phyloP scores from a whole-genome alignment of 139 green algal species.

The Chlamydomonas asymmetrica region DNA sequence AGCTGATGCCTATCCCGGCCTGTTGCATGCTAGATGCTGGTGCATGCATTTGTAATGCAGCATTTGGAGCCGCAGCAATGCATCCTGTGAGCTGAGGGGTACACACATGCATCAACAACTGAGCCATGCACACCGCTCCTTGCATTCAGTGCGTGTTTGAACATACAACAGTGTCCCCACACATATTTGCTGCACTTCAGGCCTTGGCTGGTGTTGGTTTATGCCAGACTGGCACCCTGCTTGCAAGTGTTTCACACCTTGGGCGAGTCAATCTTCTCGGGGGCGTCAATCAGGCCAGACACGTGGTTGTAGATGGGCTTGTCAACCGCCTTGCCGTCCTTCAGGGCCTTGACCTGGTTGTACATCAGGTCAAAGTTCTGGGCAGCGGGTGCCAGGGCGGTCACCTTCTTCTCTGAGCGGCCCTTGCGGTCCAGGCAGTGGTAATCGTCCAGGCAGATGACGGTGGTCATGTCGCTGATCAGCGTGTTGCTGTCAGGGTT shows the following conservation, averaged over 20 bases:
- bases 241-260: constrained; percentile 57
- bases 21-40: too few relatives aligned
- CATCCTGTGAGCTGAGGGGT: too few relatives aligned
- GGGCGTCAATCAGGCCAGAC: constrained; percentile 90
- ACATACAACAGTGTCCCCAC: too few relatives aligned
- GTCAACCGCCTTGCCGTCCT: constrained; percentile 94
- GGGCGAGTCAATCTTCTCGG: constrained; percentile 89
- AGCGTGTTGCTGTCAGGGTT: constrained; percentile 99
- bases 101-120: too few relatives aligned
- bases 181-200: too few relatives aligned
- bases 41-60: too few relatives aligned
- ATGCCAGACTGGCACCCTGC: background rate
- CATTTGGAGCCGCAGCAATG: too few relatives aligned
- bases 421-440: constrained; percentile 94
- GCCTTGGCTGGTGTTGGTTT: background rate
- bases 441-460: constrained; percentile 99
- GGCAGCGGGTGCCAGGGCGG: constrained; percentile 89
- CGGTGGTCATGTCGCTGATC: constrained; percentile 97
- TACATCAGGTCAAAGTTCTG: constrained; percentile 99
- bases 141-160: too few relatives aligned
- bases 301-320: constrained; percentile 99
- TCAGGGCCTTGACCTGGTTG: constrained; percentile 95
- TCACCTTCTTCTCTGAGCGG: constrained; percentile 89
- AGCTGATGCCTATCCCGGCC: too few relatives aligned
- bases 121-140: too few relatives aligned